These are phyloP conservation scores for Pharus latifolius DNA, from an alignment of 176 grass and related monocot species.

Conservation along the genomic window DNA sequence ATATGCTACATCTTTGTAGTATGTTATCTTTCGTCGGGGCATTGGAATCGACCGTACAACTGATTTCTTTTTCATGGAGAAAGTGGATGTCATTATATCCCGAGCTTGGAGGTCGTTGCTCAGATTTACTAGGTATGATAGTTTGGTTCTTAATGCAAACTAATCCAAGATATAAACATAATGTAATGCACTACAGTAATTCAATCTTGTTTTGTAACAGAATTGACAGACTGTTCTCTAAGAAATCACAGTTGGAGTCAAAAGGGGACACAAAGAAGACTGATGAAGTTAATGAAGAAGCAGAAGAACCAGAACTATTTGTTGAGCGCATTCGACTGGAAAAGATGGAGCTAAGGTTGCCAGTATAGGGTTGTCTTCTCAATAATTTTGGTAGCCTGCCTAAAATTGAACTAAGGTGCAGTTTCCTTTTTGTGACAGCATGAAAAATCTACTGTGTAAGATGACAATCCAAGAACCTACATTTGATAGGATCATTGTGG, in stretches of 20 bases:
- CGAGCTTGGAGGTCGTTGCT: slow-evolving; percentile 61
- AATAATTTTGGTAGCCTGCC: neutral
- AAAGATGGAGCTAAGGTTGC: slow-evolving; percentile 62
- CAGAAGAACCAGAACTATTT: slow-evolving; percentile 46
- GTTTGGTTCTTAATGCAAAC: neutral
- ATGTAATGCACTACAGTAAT: neutral
- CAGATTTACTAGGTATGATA: slow-evolving; percentile 42
- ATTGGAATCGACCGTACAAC: slow-evolving; percentile 71
- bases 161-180: neutral
- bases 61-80: slow-evolving; percentile 80
- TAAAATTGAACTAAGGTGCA: neutral
- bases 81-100: slow-evolving; percentile 77
- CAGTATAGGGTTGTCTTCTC: neutral
- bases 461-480: slow-evolving; percentile 95
- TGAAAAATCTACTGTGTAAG: slow-evolving; percentile 53
- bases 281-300: slow-evolving; percentile 44
- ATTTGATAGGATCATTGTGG: slow-evolving; percentile 90
- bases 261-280: slow-evolving; percentile 47
- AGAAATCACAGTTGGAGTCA: slow-evolving; percentile 18
- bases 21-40: slow-evolving; percentile 78
- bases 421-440: slow-evolving; percentile 32
- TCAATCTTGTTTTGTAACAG: slow-evolving; percentile 19
- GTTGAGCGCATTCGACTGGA: slow-evolving; percentile 61
- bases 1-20: slow-evolving; percentile 32
- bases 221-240: slow-evolving; percentile 44